These are phyloP conservation scores for Diaporthe aspalathi DNA, from an alignment of 2,329 filamentous ascomycete species.

Conservation along the genomic window DNA sequence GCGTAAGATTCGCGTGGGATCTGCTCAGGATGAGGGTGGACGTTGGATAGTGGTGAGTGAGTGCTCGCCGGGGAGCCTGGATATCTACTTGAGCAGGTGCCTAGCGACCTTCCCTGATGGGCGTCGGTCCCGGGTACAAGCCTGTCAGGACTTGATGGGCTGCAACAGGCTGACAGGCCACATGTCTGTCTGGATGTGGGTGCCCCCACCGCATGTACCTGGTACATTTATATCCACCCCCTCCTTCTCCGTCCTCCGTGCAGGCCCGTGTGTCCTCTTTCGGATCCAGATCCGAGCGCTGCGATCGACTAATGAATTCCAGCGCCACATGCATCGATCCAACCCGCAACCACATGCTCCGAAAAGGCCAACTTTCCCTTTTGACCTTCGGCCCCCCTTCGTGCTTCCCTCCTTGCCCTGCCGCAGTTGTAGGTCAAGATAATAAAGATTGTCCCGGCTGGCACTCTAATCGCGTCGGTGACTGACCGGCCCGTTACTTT, in stretches of 20 bases:
- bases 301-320: conserved; percentile 12
- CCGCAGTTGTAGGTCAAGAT: background rate
- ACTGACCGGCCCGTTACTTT: background rate
- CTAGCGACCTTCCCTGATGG: too few relatives aligned
- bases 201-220: background rate
- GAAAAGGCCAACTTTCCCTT: conserved; percentile 36
- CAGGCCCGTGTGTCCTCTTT: conserved; percentile 26
- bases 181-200: conserved; percentile 4
- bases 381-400: background rate
- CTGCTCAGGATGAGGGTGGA: too few relatives aligned
- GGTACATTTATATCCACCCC: background rate
- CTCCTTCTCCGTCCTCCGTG: too few relatives aligned
- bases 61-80: too few relatives aligned
- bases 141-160: background rate
- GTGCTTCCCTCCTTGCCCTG: background rate
- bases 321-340: conserved; percentile 16
- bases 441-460: background rate
- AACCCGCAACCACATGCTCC: conserved; percentile 21
- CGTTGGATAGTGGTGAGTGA: too few relatives aligned
- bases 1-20: too few relatives aligned
- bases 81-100: too few relatives aligned
- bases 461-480: background rate
- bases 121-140: background rate
- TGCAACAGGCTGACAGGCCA: conserved; percentile 21
- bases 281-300: conserved; percentile 16